These are phyloP conservation scores for Lepiota venenata DNA, from an alignment of 768 basidiomycete species.

Conservation along the genomic window DNA sequence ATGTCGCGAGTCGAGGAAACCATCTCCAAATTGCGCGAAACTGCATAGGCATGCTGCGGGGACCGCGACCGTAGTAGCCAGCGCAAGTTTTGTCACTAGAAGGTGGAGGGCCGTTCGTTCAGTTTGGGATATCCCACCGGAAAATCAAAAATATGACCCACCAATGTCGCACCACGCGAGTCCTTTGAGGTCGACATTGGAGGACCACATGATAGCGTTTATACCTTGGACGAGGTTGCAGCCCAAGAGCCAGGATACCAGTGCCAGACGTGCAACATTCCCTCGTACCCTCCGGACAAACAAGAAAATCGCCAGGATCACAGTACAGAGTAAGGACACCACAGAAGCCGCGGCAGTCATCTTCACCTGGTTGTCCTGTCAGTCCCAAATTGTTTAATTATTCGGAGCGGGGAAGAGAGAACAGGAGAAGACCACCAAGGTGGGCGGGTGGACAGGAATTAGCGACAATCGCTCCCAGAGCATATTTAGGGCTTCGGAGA, in stretches of 20 bases:
- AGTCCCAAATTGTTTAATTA: neutral
- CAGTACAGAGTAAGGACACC: slow-evolving; percentile 43
- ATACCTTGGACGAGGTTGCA: slow-evolving; percentile 49
- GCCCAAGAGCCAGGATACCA: slow-evolving; percentile 49
- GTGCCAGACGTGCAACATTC: slow-evolving; percentile 44
- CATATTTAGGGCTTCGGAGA: neutral
- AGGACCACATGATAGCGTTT: slow-evolving; percentile 61
- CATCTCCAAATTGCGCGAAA: slow-evolving; percentile 51
- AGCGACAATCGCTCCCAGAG: neutral
- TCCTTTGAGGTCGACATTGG: slow-evolving; percentile 38
- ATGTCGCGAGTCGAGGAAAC: slow-evolving; percentile 44
- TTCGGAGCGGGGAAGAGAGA: neutral
- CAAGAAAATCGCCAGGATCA: slow-evolving; percentile 35
- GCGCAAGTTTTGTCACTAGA: slow-evolving; percentile 52
- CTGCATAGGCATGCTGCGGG: slow-evolving; percentile 56
- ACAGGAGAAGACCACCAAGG: neutral
- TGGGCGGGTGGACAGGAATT: neutral
- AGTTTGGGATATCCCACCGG: neutral
- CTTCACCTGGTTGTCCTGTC: neutral
- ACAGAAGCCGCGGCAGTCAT: slow-evolving; percentile 36
- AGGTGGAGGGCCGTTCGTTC: neutral
- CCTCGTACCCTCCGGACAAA: slow-evolving; percentile 42
- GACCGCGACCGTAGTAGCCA: slow-evolving; percentile 52
- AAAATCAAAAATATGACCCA: slow-evolving; percentile 19
- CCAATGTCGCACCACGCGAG: slow-evolving; percentile 80